A percentile compares a stretch with the other conserved stretches of the same genome.
These are phyloP conservation scores for Incumbomyces lentus DNA, from an alignment of 2,329 filamentous ascomycete species.

Conservation along the genomic window DNA sequence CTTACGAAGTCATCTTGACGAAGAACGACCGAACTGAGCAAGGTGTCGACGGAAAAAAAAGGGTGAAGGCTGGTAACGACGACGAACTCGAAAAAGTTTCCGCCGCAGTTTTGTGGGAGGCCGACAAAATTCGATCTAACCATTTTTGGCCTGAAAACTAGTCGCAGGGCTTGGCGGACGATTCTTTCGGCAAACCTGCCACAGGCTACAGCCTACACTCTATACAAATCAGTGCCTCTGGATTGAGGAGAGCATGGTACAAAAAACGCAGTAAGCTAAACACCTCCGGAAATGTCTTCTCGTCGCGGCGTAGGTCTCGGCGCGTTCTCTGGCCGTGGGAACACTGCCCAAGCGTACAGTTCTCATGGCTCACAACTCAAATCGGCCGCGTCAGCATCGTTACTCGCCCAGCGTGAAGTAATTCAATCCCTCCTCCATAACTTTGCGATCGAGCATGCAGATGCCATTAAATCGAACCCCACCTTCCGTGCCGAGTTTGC, in stretches of 20 bases:
- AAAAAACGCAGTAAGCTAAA: too few relatives aligned
- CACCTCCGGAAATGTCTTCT: constrained; percentile 29
- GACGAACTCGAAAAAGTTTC: constrained; percentile 7
- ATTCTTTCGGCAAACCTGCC: background rate
- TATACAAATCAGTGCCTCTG: too few relatives aligned
- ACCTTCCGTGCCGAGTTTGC: constrained; percentile 94
- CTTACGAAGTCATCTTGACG: constrained; percentile 53
- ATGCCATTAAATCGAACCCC: constrained; percentile 91
- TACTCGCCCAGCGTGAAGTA: constrained; percentile 86
- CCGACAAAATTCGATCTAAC: too few relatives aligned
- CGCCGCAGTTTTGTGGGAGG: constrained; percentile 9
- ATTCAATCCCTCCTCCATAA: constrained; percentile 93
- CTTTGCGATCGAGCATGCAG: constrained; percentile 87
- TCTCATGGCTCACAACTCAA: constrained; percentile 82
- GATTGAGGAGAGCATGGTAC: too few relatives aligned
- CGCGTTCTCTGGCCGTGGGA: constrained; percentile 74
- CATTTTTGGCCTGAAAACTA: too few relatives aligned
- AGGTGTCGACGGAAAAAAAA: constrained; percentile 23
- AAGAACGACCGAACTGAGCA: constrained; percentile 13
- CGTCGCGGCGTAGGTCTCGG: constrained; percentile 70
- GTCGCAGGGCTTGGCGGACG: background rate
- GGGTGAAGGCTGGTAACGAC: constrained; percentile 24
- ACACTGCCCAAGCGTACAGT: constrained; percentile 81
- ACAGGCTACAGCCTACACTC: too few relatives aligned
- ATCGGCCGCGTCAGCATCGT: constrained; percentile 68